Conservation (phyloP, 2,329 filamentous ascomycete genomes). For the Ascochyta lentis region DNA sequence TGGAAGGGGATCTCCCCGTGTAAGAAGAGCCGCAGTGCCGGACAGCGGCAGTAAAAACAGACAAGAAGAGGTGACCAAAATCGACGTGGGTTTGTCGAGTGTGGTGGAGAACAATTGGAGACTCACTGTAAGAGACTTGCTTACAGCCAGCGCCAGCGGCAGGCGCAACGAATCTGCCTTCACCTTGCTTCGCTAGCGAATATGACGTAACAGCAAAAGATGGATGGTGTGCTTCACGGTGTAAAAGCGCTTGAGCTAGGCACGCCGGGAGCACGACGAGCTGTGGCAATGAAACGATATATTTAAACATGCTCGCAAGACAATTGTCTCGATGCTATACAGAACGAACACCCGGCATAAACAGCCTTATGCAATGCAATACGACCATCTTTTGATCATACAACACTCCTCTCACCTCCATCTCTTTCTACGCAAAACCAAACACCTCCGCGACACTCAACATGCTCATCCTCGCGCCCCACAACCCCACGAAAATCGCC, state of each 20-base stretch:
- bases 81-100: neutral
- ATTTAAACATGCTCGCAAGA: neutral
- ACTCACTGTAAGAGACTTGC: neutral
- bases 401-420: neutral
- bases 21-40: no score
- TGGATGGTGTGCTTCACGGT: neutral
- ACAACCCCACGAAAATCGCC: slow-evolving; percentile 71
- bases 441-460: slow-evolving; percentile 86
- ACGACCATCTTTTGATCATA: neutral
- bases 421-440: slow-evolving; percentile 57
- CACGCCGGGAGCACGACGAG: neutral
- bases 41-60: neutral
- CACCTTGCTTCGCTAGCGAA: neutral
- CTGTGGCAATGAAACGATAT: no score
- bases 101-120: neutral
- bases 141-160: neutral
- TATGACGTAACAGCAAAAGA: neutral
- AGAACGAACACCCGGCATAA: neutral
- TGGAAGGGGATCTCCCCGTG: no score
- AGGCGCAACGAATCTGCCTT: neutral
- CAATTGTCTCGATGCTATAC: neutral
- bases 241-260: neutral
- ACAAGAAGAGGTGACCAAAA: neutral
- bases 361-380: neutral
- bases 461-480: slow-evolving; percentile 77